phyloP scores from a whole-genome alignment of 129 eudicot species.

The Flaveria ramosissima region DNA sequence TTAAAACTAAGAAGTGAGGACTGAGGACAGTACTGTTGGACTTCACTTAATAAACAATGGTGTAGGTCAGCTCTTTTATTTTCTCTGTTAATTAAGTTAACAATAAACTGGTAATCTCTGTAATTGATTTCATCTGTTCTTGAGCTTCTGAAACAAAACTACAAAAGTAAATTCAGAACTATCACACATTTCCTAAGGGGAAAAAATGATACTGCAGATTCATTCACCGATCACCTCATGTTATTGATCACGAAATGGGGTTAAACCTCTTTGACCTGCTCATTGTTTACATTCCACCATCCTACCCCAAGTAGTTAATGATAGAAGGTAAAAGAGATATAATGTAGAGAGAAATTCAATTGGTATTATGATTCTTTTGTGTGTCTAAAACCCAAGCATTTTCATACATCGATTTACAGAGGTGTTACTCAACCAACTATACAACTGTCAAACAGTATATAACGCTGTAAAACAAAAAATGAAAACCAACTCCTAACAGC shows the following conservation, averaged over 20 bases:
- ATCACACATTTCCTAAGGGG: background rate
- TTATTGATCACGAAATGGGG: constrained; percentile 7
- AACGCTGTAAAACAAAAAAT: background rate
- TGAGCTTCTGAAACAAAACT: background rate
- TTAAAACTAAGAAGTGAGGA: background rate
- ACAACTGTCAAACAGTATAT: background rate
- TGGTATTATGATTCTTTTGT: background rate
- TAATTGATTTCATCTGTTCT: background rate
- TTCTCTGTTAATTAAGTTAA: background rate
- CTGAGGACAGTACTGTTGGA: background rate
- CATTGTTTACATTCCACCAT: background rate
- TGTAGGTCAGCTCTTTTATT: constrained; percentile 7
- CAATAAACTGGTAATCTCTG: background rate
- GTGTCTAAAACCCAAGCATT: background rate
- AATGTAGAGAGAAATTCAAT: background rate
- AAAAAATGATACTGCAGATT: background rate
- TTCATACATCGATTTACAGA: no score
- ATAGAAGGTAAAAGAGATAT: background rate
- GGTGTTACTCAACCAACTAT: background rate
- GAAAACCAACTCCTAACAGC: background rate
- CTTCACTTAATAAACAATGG: background rate
- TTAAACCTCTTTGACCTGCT: background rate
- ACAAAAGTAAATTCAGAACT: background rate
- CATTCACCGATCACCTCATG: background rate
- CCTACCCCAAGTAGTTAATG: constrained; percentile 15